phyloP scores from a whole-genome alignment of 2,329 filamentous ascomycete species.

The Aspergillus cejpii region DNA sequence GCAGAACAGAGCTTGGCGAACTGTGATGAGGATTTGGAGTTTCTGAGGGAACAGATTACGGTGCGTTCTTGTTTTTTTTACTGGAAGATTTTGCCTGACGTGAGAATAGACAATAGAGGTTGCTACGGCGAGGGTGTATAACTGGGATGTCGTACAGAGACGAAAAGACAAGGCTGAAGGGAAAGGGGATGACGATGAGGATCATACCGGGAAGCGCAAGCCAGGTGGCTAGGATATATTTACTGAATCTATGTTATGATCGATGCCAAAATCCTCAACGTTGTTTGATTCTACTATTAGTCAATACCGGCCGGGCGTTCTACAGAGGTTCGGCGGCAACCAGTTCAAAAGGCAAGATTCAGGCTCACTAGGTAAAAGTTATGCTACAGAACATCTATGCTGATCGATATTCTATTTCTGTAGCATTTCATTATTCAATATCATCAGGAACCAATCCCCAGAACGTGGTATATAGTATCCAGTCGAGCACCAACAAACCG shows the following conservation, averaged over 20 bases:
- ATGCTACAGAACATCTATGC: not conserved
- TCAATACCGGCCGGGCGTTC: too few relatives aligned
- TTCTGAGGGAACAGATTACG: slow-evolving; percentile 91
- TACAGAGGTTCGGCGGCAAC: too few relatives aligned
- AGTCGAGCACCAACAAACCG: not conserved
- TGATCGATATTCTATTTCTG: not conserved
- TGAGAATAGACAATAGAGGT: slow-evolving; percentile 80
- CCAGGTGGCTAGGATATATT: slow-evolving; percentile 8
- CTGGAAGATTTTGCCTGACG: not conserved
- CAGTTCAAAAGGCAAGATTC: too few relatives aligned
- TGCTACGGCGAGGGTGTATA: slow-evolving; percentile 93
- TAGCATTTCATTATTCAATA: not conserved
- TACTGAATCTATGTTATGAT: not conserved
- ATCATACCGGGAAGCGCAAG: slow-evolving; percentile 26
- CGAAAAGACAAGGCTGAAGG: slow-evolving; percentile 71
- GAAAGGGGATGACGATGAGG: slow-evolving; percentile 46
- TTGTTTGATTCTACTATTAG: too few relatives aligned
- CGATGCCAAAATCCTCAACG: not conserved
- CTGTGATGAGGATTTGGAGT: slow-evolving; percentile 94
- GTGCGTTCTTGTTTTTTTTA: slow-evolving; percentile 46
- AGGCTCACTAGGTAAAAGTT: not conserved
- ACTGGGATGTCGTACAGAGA: slow-evolving; percentile 96
- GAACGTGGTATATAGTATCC: slow-evolving; percentile 3
- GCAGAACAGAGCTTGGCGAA: slow-evolving; percentile 76
- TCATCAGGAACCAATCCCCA: not conserved